Percentiles rank a stretch among this genome's conserved stretches.
Conservation (phyloP, 257 asterid species). For the Nicotiana sylvestris region DNA sequence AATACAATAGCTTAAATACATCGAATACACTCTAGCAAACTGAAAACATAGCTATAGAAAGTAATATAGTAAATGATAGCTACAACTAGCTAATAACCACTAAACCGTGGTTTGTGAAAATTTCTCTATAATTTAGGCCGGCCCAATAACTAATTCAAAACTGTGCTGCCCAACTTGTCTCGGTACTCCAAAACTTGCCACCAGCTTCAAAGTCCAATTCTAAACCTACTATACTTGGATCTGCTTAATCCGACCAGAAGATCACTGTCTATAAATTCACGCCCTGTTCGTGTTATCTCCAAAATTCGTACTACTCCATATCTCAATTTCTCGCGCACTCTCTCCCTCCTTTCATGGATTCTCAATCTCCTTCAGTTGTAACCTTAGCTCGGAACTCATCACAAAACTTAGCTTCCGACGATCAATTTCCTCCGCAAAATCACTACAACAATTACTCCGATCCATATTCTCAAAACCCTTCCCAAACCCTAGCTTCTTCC, state of each 20-base stretch:
- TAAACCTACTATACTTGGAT: neutral
- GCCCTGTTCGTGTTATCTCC: neutral
- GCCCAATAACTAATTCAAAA: no score
- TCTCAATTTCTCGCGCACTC: neutral
- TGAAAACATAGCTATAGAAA: no score
- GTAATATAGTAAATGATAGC: no score
- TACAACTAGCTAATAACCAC: no score
- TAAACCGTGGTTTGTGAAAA: no score
- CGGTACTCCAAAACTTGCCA: no score
- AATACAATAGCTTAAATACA: no score
- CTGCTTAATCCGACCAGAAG: neutral
- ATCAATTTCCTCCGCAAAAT: neutral
- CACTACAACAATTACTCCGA: conserved; percentile 3
- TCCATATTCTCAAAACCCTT: conserved; percentile 18
- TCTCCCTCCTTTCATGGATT: conserved; percentile 24
- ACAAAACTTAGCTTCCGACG: conserved; percentile 16
- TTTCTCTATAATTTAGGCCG: no score
- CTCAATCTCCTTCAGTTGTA: conserved; percentile 39
- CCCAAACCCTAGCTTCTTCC: conserved; percentile 43
- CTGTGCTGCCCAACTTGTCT: no score
- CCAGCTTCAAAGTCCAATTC: no score
- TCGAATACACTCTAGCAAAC: no score
- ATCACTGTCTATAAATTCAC: neutral
- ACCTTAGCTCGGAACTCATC: conserved; percentile 23
- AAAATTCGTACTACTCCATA: neutral